Evolutionary conservation across 345 rosid genomes (phyloP), one percentile per base, ranked within the genome.

Genomic region (Carallia brachiata): DNA sequence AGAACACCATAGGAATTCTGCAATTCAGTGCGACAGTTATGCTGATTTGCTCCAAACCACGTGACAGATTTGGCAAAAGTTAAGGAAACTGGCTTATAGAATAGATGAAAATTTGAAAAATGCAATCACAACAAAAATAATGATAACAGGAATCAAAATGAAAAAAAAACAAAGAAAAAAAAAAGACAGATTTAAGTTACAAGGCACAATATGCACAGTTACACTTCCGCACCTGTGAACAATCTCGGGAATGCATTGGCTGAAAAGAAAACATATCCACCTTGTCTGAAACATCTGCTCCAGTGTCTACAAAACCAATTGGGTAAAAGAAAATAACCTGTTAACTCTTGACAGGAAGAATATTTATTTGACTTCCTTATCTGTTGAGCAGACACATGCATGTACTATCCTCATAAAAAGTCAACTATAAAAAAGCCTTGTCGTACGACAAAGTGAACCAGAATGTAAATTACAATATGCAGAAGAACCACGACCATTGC

Each of bases 231-330:
- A 95, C 97, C 90, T 87, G 98, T 73, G 95, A 86, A 80, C 97
- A 92, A 80, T 95, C 97, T n/a, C 83, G 83, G 52, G 84, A 81
- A 67, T 86, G 96, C 98, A 92, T 90, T 30, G 90, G 92, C 72
- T 83, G 90, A 70, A 95, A 92, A 84, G 89, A 72, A 68, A 78
- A 85, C 63, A 83, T 79, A 67, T 95, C 97, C 56, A 83, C 82
- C 57, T 74, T 78, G 44, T 84, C 83, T 77, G 80, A 70, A 76
- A 92, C 97, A 65, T 79, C 73, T 81, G 81, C 90, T 89, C 93
- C 54, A 95, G 68, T 54, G 78, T 81, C 92, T 88, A 73, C 68
- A 80, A 19, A 30, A 18, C 5, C 3, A 56, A 52, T 0, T 44
- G 50, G 13, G 6, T 13, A 6, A 37, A 64, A 7, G n/a, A n/a